Evolutionary conservation across 441 rosid genomes (phyloP), one percentile per base, ranked within the genome.

Genomic region (Gossypium aridum): DNA sequence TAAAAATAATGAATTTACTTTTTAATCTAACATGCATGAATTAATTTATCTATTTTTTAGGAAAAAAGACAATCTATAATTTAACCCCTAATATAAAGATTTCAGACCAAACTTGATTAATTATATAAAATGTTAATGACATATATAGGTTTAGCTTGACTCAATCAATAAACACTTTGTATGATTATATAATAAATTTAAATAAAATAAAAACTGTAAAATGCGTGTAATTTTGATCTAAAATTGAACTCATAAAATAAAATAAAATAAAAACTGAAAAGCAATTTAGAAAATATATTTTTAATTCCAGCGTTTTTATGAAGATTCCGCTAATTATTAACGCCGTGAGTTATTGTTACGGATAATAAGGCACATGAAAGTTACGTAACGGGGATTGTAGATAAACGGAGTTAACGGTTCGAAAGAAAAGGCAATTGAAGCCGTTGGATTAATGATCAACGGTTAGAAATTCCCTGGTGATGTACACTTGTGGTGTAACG

Each of bases 311-410:
- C 60, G 54, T 39, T 51, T 67, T 72, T 66, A 34, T 7, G 60
- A 75, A 76, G 78, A 77, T 80, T 75, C 85, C 77, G 84, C 77
- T 79, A 77, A 57, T 43, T 57, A 13, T 63, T 45, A 72, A 73
- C 78, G 77, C 63, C 80, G 81, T 81, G 31, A 74, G 78, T 26
- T 13, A 45, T 63, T 31, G 1, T 10, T 19, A 62, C 60, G n/a
- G 22, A 49, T 12, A 62, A 39, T 8, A 20, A 54, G 68, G 75
- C 70, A 6, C 51, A 19, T 7, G 9, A 28, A 54, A 78, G 64
- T 74, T 43, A 60, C 60, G 75, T 77, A 68, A 79, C 77, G 67
- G 70, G 77, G 61, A 51, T 55, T 45, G 3, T 47, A 7, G 56
- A 47, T 23, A 16, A 74, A 79, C 75, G 77, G 71, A 56, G 64